Conservation (phyloP, 169 alveolate genomes). For the Perkinsus olseni region DNA sequence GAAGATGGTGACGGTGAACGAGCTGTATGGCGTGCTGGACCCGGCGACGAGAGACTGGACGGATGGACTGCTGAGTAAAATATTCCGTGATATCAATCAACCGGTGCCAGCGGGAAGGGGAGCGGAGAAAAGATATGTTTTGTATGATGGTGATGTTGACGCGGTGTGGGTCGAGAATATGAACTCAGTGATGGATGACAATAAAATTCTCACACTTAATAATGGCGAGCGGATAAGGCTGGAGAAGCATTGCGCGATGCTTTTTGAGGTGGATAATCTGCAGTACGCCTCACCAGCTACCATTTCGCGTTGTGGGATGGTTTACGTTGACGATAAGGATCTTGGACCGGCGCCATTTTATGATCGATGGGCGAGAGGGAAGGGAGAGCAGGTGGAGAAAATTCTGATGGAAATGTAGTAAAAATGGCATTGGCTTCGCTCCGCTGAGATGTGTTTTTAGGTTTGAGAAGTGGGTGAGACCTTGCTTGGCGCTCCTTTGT, state of each 20-base stretch:
- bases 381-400: conserved; percentile 39
- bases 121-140: conserved; percentile 73
- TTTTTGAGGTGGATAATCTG: conserved; percentile 87
- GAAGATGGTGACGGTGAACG: conserved; percentile 76
- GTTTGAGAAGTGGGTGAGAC: background rate
- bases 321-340: conserved; percentile 88
- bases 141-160: conserved; percentile 94
- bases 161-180: conserved; percentile 96
- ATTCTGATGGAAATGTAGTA: background rate
- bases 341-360: conserved; percentile 82
- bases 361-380: conserved; percentile 78
- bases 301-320: conserved; percentile 93
- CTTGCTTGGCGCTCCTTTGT: background rate
- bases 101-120: conserved; percentile 72
- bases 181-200: conserved; percentile 95
- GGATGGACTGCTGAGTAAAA: conserved; percentile 89
- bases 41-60: conserved; percentile 94
- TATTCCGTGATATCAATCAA: conserved; percentile 85
- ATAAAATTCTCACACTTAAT: conserved; percentile 85
- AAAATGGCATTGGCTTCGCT: background rate
- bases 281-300: conserved; percentile 97
- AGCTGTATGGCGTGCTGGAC: conserved; percentile 83
- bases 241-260: conserved; percentile 81
- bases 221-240: conserved; percentile 91
- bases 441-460: background rate